Evolutionary conservation across 495 filamentous ascomycete species (phyloP).

Genomic region (Aspergillus leporis): DNA sequence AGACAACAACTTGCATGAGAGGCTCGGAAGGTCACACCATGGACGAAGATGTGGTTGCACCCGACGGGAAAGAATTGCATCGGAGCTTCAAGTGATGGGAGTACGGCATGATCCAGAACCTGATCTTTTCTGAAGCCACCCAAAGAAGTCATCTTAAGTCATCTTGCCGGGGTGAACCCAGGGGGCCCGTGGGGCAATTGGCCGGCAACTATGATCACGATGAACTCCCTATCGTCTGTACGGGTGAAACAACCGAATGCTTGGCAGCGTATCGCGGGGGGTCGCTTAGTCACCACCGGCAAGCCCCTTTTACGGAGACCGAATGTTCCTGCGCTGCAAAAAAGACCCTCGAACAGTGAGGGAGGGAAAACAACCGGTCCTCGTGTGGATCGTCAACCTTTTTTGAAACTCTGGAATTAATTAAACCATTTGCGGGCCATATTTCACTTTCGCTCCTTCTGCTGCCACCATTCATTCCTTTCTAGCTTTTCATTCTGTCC

Average conservation of each 20-base stretch:
- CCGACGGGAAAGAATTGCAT: neutral
- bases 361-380: constrained; percentile 1
- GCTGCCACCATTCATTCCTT: constrained; percentile 8
- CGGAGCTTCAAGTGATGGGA: neutral
- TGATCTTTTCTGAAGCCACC: neutral
- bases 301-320: constrained; percentile 43
- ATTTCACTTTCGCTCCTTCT: constrained; percentile 16
- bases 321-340: neutral
- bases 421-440: constrained; percentile 5
- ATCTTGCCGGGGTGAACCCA: neutral
- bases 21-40: neutral
- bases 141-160: neutral
- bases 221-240: constrained; percentile 4
- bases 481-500: neutral
- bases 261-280: constrained; percentile 25
- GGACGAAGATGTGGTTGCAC: neutral
- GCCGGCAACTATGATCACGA: neutral
- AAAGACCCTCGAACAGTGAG: neutral
- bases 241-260: constrained; percentile 23
- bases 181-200: neutral
- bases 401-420: constrained; percentile 22
- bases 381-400: constrained; percentile 24
- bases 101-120: neutral
- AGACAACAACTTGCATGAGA: neutral
- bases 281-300: constrained; percentile 27